Evolutionary conservation across 2,329 filamentous ascomycete species (phyloP).

Genomic region (Tolypocladium sp.): DNA sequence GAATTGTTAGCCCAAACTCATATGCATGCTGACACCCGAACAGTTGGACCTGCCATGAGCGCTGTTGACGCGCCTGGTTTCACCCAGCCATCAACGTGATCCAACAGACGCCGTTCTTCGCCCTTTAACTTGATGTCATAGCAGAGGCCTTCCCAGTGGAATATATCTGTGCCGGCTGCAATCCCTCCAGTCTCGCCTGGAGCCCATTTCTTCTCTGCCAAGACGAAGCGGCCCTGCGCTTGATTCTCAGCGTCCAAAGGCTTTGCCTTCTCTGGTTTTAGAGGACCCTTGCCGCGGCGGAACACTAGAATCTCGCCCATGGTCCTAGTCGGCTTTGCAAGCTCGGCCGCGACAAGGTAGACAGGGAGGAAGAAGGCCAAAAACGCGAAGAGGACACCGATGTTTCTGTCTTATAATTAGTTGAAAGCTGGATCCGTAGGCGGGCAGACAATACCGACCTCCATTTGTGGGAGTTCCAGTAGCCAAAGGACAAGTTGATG

Average conservation of each 20-base stretch:
- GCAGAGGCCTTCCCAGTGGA: slow-evolving; percentile 79
- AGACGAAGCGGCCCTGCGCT: slow-evolving; percentile 47
- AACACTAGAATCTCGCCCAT: slow-evolving; percentile 72
- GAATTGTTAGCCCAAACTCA: no score
- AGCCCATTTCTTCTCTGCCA: slow-evolving; percentile 29
- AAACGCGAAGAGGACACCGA: slow-evolving; percentile 60
- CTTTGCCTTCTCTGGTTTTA: slow-evolving; percentile 43
- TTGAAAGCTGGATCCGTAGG: no score
- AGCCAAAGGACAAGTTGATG: slow-evolving; percentile 43
- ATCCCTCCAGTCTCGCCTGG: slow-evolving; percentile 29
- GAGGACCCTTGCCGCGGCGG: slow-evolving; percentile 47
- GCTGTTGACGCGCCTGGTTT: slow-evolving; percentile 89
- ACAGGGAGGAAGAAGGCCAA: slow-evolving; percentile 49
- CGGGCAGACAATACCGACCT: no score
- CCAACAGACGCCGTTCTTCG: slow-evolving; percentile 64
- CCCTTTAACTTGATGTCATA: slow-evolving; percentile 71
- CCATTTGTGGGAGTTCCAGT: slow-evolving; percentile 54
- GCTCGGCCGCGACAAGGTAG: slow-evolving; percentile 58
- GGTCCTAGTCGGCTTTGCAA: slow-evolving; percentile 56
- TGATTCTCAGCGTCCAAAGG: slow-evolving; percentile 44
- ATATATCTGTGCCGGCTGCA: slow-evolving; percentile 59
- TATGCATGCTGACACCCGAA: no score
- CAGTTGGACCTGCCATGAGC: slow-evolving; percentile 42
- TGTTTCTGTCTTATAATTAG: slow-evolving; percentile 35
- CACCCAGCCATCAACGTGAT: slow-evolving; percentile 86